Conservation (phyloP, 176 grass and related monocot species). For the Ampelocalamus luodianensis region DNA sequence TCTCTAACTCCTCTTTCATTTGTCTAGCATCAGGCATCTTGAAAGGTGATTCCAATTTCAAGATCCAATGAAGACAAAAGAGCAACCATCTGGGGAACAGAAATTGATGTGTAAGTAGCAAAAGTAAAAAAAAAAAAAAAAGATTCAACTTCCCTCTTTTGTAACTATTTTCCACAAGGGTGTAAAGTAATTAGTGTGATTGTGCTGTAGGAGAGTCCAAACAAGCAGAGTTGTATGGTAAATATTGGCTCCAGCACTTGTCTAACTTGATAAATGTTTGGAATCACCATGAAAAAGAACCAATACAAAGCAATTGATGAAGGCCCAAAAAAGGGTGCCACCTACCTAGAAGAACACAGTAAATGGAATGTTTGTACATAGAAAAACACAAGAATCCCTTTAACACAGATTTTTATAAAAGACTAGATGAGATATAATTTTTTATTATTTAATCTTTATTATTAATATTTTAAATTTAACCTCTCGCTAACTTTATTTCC, state of each 20-base stretch:
- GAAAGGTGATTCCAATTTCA: slow-evolving; percentile 52
- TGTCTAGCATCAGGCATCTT: slow-evolving; percentile 53
- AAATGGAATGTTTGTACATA: too few species aligned
- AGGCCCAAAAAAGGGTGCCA: too few species aligned
- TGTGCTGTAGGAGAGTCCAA: background rate
- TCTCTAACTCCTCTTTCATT: slow-evolving; percentile 53
- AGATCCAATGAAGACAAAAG: slow-evolving; percentile 40
- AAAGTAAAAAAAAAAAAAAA: background rate
- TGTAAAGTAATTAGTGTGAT: slow-evolving; percentile 15
- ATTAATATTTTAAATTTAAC: too few species aligned
- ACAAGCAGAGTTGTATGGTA: background rate
- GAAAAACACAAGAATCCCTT: too few species aligned
- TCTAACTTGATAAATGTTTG: too few species aligned
- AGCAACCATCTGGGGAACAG: slow-evolving; percentile 50
- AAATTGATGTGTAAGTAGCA: background rate
- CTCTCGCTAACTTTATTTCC: too few species aligned
- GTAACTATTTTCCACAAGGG: background rate
- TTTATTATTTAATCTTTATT: too few species aligned
- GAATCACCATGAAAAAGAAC: too few species aligned
- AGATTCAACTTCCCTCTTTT: background rate
- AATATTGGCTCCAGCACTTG: background rate
- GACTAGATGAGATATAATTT: too few species aligned
- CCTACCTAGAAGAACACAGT: too few species aligned
- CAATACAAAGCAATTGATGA: too few species aligned
- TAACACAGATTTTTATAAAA: too few species aligned